Evolutionary conservation across 2,329 filamentous ascomycete genomes (phyloP), one percentile per base, ranked within the genome.

Genomic region (Beauveria brongniartii): DNA sequence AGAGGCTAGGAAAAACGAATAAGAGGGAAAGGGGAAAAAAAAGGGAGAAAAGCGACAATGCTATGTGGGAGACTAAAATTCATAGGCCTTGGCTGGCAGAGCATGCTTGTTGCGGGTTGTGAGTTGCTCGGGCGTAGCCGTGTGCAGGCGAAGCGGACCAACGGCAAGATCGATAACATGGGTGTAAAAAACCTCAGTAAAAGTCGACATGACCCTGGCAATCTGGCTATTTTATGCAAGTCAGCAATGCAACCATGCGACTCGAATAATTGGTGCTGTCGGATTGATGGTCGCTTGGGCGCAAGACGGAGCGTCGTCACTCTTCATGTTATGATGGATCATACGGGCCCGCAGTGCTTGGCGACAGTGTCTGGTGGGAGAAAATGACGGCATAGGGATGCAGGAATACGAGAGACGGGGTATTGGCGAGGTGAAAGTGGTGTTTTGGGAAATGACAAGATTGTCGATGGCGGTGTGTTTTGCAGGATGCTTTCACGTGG

Each of bases 331-430:
- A 47, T 60, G 30, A 59, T 30, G 58, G 58, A 60, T 55, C 50
- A 60, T 18, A 26, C 47, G 40, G 44, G 26, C 41, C 56, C 56
- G 48, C 47, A 22, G 56, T 34, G 48, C 56, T 60, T 48, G 58
- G 58, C 58, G 41, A 41, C 30, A 22, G 16, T 24, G 48, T 50
- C 14, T 9, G 28, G 51, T 30, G 51, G 58, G 20, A 40, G 50
- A 48, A 20, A 18, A 60, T 60, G 58, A 60, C 58, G 58, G 58
- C 58, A 60, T 60, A 26, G 14, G 48, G 50, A 48, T 60, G 58
- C 50, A 54, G 30, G 51, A 60, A 60, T 60, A 60, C 58, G 58
- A 60, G 40, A 46, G n/a, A 16, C 9, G 9, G 30, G n/a, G 3
- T 18, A 40, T 34, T 44, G 37, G 26, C 37, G n/a, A n/a, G 40